Conservation (phyloP, 495 filamentous ascomycete genomes). For the Penicillium daleae region DNA sequence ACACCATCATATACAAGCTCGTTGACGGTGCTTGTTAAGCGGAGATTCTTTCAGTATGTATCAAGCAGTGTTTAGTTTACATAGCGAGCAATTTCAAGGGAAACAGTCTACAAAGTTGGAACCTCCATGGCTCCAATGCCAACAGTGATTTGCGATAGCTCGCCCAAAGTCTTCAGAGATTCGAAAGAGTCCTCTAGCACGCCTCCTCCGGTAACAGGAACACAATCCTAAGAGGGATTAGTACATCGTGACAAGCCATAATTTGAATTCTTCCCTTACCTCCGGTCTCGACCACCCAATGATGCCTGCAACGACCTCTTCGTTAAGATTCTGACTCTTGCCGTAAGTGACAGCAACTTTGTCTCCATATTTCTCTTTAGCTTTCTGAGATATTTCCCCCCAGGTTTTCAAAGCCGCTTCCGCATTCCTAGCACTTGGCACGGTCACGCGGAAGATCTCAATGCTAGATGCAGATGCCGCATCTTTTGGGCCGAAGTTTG, state of each 20-base stretch:
- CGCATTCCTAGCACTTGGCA: background rate
- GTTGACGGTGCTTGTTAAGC: background rate
- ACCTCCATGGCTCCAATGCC: background rate
- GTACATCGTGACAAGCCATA: background rate
- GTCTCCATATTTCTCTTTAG: background rate
- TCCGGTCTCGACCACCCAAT: constrained; percentile 16
- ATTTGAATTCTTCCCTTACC: constrained; percentile 3
- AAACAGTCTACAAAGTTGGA: background rate
- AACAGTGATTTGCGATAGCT: background rate
- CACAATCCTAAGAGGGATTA: background rate
- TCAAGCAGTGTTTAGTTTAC: background rate
- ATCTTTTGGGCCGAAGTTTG: background rate
- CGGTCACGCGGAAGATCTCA: constrained; percentile 3
- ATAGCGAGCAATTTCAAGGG: background rate
- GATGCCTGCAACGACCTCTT: constrained; percentile 8
- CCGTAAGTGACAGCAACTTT: constrained; percentile 3
- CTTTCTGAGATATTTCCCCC: background rate
- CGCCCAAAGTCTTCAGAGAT: background rate
- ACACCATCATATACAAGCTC: too few species aligned
- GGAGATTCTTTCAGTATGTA: background rate
- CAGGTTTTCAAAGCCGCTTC: background rate
- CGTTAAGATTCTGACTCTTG: constrained; percentile 13
- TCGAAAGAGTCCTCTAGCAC: background rate
- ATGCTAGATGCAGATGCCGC: background rate
- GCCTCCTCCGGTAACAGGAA: background rate